Evolutionary conservation across 2,329 filamentous ascomycete species (phyloP).

Genomic region (Fusarium staphyleae): DNA sequence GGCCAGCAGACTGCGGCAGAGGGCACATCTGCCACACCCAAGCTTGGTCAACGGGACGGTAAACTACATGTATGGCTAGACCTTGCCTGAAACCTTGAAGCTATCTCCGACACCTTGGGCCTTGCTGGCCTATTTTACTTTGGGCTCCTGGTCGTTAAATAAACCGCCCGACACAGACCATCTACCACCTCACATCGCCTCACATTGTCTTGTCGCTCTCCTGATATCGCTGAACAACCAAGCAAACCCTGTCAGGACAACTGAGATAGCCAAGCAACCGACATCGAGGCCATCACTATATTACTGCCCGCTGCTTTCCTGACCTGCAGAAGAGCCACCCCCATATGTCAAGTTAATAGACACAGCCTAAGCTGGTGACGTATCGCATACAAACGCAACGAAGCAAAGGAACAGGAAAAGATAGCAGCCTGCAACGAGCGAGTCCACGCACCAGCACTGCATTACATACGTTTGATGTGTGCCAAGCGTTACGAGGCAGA

Average conservation of each 20-base stretch:
- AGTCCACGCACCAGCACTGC: conserved; percentile 1
- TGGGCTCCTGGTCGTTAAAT: conserved; percentile 21
- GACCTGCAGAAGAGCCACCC: conserved; percentile 26
- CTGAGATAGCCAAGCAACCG: conserved; percentile 36
- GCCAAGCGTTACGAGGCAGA: conserved; percentile 35
- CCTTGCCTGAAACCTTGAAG: conserved; percentile 18
- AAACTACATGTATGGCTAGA: conserved; percentile 1
- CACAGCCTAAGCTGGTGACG: conserved; percentile 38
- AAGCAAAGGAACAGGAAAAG: conserved; percentile 24
- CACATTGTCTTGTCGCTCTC: conserved; percentile 40
- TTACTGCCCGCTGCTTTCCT: conserved; percentile 30
- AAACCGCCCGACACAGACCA: conserved; percentile 37
- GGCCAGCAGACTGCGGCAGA: conserved; percentile 28
- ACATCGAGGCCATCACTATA: conserved; percentile 33
- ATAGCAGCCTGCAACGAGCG: conserved; percentile 10
- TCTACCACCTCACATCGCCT: conserved; percentile 41
- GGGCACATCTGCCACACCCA: conserved; percentile 7
- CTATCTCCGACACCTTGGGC: conserved; percentile 16
- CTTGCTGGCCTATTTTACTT: conserved; percentile 24
- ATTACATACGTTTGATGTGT: conserved; percentile 9
- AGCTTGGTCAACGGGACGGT: conserved; percentile 9
- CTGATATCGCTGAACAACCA: conserved; percentile 35
- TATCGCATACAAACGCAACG: conserved; percentile 33
- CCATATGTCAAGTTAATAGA: conserved; percentile 15
- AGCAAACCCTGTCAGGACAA: conserved; percentile 36